phyloP scores from a whole-genome alignment of 345 rosid species.

The Hypericum androsaemum region DNA sequence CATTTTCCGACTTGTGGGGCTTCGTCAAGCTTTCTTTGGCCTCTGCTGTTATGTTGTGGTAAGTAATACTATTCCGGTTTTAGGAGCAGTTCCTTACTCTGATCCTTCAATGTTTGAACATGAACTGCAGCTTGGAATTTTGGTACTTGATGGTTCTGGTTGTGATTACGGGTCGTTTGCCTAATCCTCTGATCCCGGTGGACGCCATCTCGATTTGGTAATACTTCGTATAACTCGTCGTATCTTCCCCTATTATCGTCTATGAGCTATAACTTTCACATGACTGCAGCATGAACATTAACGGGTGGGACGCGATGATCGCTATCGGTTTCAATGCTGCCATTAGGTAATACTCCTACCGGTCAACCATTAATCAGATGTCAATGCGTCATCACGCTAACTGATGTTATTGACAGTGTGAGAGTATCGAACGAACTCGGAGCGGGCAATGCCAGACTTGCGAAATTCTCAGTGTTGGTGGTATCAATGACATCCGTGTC shows the following conservation, averaged over 20 bases:
- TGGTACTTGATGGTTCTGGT: conserved; percentile 82
- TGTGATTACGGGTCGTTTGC: conserved; percentile 68
- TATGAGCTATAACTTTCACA: not conserved
- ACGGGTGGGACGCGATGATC: conserved; percentile 90
- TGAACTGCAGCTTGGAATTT: conserved; percentile 69
- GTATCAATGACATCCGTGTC: conserved; percentile 60
- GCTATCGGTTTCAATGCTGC: conserved; percentile 90
- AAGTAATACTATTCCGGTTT: conserved; percentile 4
- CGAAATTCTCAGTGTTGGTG: conserved; percentile 59
- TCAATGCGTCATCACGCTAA: too few relatives aligned
- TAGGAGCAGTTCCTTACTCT: not conserved
- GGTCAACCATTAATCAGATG: not conserved
- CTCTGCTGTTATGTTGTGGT: conserved; percentile 92
- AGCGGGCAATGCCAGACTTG: conserved; percentile 54
- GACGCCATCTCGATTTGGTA: conserved; percentile 94
- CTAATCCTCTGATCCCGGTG: conserved; percentile 66
- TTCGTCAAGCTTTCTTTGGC: conserved; percentile 83
- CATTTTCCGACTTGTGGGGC: conserved; percentile 63
- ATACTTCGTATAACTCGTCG: not conserved
- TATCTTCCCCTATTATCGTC: not conserved
- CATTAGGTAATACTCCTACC: conserved; percentile 42
- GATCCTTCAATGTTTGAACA: not conserved
- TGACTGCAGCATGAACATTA: conserved; percentile 65
- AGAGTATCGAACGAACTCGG: conserved; percentile 91
- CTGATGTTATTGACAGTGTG: conserved; percentile 39